Conservation (phyloP, 306 rosid species). For the Spatholobus suberectus region DNA sequence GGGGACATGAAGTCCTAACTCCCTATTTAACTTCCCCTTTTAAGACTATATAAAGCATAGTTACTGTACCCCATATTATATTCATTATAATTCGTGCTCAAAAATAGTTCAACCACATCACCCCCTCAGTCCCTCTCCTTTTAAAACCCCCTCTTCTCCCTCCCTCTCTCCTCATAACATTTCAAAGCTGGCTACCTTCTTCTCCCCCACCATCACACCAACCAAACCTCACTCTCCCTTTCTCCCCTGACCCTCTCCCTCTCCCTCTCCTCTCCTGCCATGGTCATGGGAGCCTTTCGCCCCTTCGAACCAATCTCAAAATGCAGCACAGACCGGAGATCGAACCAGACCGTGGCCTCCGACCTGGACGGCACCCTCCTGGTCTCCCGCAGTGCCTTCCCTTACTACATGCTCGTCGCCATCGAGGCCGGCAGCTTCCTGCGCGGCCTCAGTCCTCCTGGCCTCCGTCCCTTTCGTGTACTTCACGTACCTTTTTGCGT, state of each 20-base stretch:
- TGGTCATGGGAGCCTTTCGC: conserved; percentile 59
- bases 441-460: conserved; percentile 67
- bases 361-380: conserved; percentile 90
- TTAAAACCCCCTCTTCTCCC: conserved; percentile 53
- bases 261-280: neutral
- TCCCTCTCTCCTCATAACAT: conserved; percentile 38
- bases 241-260: neutral
- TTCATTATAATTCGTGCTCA: conserved; percentile 9
- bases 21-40: neutral
- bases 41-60: neutral
- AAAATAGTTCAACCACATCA: conserved; percentile 36
- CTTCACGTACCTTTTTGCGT: conserved; percentile 66
- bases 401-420: conserved; percentile 92
- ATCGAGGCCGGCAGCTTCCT: conserved; percentile 84
- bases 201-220: neutral
- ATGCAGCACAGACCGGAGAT: conserved; percentile 67
- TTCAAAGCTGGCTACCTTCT: conserved; percentile 2
- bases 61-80: neutral
- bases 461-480: conserved; percentile 66
- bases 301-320: conserved; percentile 68
- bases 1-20: neutral
- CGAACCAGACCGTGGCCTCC: conserved; percentile 79
- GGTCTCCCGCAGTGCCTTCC: conserved; percentile 71
- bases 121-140: conserved; percentile 39
- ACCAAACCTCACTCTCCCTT: neutral